Evolutionary conservation across 2,329 filamentous ascomycete species (phyloP).

Genomic region (Arthrocladium fulminans): DNA sequence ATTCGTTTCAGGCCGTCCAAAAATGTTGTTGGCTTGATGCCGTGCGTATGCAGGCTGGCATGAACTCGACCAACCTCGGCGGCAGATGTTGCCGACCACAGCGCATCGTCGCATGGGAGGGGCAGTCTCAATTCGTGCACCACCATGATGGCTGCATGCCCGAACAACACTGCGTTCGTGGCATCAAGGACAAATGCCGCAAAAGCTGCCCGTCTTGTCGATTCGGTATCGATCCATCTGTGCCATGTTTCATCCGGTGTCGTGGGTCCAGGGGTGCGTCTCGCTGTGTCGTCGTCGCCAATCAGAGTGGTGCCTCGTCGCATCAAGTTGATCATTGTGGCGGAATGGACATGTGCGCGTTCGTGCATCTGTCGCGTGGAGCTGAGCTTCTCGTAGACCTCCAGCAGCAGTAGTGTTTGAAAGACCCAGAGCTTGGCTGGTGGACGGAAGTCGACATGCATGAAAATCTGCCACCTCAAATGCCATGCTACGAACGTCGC

Average conservation of each 20-base stretch:
- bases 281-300: constrained; percentile 43
- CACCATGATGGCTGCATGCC: constrained; percentile 93
- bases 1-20: constrained; percentile 85
- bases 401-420: constrained; percentile 77
- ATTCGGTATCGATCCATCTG: constrained; percentile 89
- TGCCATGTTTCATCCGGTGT: constrained; percentile 81
- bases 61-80: constrained; percentile 80
- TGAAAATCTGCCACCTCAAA: constrained; percentile 92
- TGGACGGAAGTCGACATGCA: constrained; percentile 81
- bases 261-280: constrained; percentile 41
- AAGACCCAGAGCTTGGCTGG: constrained; percentile 95
- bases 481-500: constrained; percentile 90
- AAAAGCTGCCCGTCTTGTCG: constrained; percentile 81
- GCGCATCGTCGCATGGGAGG: constrained; percentile 79
- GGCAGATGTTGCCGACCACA: constrained; percentile 86
- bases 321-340: constrained; percentile 92
- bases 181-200: constrained; percentile 92
- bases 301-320: constrained; percentile 84
- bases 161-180: constrained; percentile 95
- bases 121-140: constrained; percentile 89
- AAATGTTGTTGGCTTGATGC: constrained; percentile 76
- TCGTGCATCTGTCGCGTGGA: constrained; percentile 87
- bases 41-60: constrained; percentile 67
- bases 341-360: constrained; percentile 90
- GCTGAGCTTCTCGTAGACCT: constrained; percentile 97